A percentile compares a stretch with the other conserved stretches of the same genome.
These are phyloP conservation scores for Starmera stellimalicola DNA, from an alignment of 1,139 yeast species.

Conservation along the genomic window DNA sequence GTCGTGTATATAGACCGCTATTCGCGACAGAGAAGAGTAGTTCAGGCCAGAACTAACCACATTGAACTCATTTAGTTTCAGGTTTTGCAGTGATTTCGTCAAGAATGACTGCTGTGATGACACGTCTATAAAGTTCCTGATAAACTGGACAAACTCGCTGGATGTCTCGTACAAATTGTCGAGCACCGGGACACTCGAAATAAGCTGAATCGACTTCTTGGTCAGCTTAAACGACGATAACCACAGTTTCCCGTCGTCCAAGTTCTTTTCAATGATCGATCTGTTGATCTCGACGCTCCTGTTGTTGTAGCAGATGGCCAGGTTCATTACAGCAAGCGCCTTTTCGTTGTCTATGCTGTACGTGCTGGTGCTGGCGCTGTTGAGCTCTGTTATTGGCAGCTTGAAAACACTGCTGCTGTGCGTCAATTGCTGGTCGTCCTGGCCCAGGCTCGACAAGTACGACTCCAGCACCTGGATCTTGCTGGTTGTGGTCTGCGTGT, in stretches of 20 bases:
- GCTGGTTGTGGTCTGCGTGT: no score
- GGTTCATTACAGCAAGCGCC: not conserved
- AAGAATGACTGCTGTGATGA: constrained; percentile 13
- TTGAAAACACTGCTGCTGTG: no score
- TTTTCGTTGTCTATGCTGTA: no score
- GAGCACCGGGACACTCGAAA: not conserved
- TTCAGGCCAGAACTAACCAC: constrained; percentile 7
- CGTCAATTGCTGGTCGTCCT: no score
- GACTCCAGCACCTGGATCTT: no score
- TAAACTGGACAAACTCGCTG: constrained; percentile 3
- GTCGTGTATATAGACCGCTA: constrained; percentile 11
- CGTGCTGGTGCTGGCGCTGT: no score
- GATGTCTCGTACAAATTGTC: constrained; percentile 6
- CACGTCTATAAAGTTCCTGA: constrained; percentile 2
- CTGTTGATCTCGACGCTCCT: constrained; percentile 10
- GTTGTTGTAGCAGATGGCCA: constrained; percentile 6
- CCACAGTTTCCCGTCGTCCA: constrained; percentile 9
- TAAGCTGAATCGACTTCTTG: constrained; percentile 10
- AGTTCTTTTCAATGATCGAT: not conserved
- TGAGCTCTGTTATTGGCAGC: no score
- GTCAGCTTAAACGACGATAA: constrained; percentile 11
- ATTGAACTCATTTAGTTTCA: constrained; percentile 9
- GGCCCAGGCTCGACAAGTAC: no score
- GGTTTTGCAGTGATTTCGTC: constrained; percentile 11
- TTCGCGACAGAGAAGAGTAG: constrained; percentile 14